Evolutionary conservation across 805 yeast species (phyloP), one percentile per base, ranked within the genome.

Genomic region (Myxozyma neotropica): DNA sequence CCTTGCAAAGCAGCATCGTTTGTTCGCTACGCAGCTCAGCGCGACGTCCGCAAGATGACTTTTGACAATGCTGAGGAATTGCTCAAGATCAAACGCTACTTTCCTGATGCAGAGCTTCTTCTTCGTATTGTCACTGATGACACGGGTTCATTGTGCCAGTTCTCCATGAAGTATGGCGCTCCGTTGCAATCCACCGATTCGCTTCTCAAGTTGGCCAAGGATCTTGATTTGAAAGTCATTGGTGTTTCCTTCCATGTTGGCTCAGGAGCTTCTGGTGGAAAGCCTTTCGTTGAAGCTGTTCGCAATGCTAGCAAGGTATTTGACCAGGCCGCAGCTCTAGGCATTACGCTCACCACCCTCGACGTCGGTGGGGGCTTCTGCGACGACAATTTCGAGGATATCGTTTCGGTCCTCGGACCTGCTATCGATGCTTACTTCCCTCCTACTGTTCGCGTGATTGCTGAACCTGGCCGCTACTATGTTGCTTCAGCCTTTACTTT

Each of bases 211-310:
- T 73, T 80, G 59, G 93, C 96, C 49, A 76, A 80, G 57, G 78
- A 79, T 54, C 75, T 90, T 53, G 83, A 78, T 0, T 78, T 93
- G 67, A 77, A 82, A 59, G 81, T 93, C 36, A 83, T 76, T n/a
- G 99, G 99, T 53, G 92, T 92, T 35, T 91, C 96, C 4, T 93
- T 93, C 81, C 99, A 93, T 72, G 89, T 92, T 61, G 99, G 99
- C 1, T 89, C 96, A 1, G 98, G 97, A 35, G 92, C 96, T 13
- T 82, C 81, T 52, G 70, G 68, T 15, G 66, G 59, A 38, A 55
- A 65, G 44, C 52, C 50, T 17, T 52, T 55, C 19, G 42, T 53
- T 6, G 61, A 53, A 10, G 44, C 73, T 17, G 79, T 77, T 44
- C 68, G 83, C 17, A 96, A 90, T 70, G 82, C 96, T 1, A 81